These are phyloP conservation scores for Crithidia thermophila DNA, from an alignment of 208 protist genomes.

Conservation along the genomic window DNA sequence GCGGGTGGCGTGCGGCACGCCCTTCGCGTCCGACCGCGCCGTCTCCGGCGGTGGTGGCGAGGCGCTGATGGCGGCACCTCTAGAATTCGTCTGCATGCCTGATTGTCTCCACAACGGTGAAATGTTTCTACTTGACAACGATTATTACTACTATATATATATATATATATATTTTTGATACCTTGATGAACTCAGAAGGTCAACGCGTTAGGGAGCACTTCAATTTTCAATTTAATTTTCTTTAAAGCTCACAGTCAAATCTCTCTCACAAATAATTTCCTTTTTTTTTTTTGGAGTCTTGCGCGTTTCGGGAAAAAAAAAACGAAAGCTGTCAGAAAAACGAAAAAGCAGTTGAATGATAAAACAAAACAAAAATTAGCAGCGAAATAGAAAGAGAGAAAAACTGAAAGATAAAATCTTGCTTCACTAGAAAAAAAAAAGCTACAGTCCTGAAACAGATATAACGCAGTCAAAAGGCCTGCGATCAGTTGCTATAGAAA, in stretches of 20 bases:
- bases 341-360: not conserved
- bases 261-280: too few species aligned
- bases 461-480: not conserved
- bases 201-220: too few species aligned
- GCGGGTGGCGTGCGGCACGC: not conserved
- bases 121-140: constrained; percentile 1
- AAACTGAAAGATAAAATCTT: not conserved
- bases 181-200: too few species aligned
- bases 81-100: constrained; percentile 11
- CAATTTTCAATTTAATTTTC: not conserved
- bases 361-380: not conserved
- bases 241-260: too few species aligned
- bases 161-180: too few species aligned
- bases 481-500: not conserved
- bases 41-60: not conserved
- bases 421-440: constrained; percentile 3
- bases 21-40: not conserved
- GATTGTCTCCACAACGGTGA: too few species aligned
- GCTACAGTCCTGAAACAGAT: not conserved
- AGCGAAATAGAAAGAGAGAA: constrained; percentile 9
- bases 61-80: not conserved
- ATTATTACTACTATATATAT: too few species aligned
- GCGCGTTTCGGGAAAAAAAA: not conserved
- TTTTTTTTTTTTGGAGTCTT: constrained; percentile 1
- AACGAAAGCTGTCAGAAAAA: not conserved